These are phyloP conservation scores for Didymella pinodella DNA, from an alignment of 2,329 filamentous ascomycete species.

Conservation along the genomic window DNA sequence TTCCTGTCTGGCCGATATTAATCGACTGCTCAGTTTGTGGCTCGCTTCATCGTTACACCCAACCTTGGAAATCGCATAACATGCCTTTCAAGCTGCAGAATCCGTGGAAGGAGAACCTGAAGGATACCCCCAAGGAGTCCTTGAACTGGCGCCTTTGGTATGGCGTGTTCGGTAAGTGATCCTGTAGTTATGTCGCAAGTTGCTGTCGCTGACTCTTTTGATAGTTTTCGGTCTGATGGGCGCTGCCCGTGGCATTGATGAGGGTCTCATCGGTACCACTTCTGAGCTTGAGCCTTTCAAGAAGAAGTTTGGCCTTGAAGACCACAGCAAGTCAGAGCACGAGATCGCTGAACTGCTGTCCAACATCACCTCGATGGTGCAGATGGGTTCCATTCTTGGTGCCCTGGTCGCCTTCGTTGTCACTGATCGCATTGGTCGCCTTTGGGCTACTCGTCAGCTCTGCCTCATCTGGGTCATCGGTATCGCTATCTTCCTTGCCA, in stretches of 20 bases:
- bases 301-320: conserved; percentile 49
- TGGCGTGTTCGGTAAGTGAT: conserved; percentile 64
- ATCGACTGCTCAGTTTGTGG: conserved; percentile 22
- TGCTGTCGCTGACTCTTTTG: conserved; percentile 14
- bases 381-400: conserved; percentile 77
- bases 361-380: conserved; percentile 83
- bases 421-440: conserved; percentile 55
- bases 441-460: conserved; percentile 55
- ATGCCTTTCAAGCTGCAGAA: conserved; percentile 42
- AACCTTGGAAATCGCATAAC: conserved; percentile 26
- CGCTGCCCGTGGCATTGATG: conserved; percentile 79
- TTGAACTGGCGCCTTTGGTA: conserved; percentile 84
- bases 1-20: conserved; percentile 20
- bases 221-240: conserved; percentile 73
- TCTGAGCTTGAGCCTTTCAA: conserved; percentile 52
- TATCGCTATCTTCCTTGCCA: conserved; percentile 53
- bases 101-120: conserved; percentile 56
- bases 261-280: conserved; percentile 78
- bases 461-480: conserved; percentile 53
- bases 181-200: background rate
- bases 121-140: conserved; percentile 72
- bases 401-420: conserved; percentile 67
- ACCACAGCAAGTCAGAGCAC: conserved; percentile 37
- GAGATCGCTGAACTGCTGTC: conserved; percentile 51
- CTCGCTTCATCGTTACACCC: conserved; percentile 4